These are phyloP conservation scores for Paramecium octaurelia DNA, from an alignment of 73 alveolate genomes.

Conservation along the genomic window DNA sequence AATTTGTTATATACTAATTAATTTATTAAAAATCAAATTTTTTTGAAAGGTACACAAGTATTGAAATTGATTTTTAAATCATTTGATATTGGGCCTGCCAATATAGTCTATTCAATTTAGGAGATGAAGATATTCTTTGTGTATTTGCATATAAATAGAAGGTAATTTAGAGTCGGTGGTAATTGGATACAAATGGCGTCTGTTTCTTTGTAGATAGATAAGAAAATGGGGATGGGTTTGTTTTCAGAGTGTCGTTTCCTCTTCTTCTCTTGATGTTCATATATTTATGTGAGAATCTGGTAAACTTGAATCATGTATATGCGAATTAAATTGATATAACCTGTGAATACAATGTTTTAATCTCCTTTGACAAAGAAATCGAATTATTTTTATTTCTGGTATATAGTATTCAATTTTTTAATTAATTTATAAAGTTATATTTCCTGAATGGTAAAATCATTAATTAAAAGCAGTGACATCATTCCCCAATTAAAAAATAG, in stretches of 20 bases:
- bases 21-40: background rate
- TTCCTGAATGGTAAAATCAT: background rate
- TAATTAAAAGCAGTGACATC: background rate
- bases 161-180: background rate
- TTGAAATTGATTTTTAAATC: background rate
- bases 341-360: background rate
- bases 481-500: background rate
- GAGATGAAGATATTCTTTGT: background rate
- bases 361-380: background rate
- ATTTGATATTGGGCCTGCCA: background rate
- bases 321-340: background rate
- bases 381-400: background rate
- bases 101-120: background rate
- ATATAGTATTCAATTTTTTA: background rate
- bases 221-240: background rate
- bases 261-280: background rate
- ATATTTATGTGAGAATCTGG: background rate
- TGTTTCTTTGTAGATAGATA: background rate
- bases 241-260: background rate
- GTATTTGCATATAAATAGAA: background rate
- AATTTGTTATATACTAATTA: background rate
- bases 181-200: background rate
- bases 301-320: background rate
- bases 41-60: background rate
- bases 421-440: background rate